Base-by-base conservation (phyloP, 1,139 yeast genomes). In the Meyerozyma smithsonii region DNA sequence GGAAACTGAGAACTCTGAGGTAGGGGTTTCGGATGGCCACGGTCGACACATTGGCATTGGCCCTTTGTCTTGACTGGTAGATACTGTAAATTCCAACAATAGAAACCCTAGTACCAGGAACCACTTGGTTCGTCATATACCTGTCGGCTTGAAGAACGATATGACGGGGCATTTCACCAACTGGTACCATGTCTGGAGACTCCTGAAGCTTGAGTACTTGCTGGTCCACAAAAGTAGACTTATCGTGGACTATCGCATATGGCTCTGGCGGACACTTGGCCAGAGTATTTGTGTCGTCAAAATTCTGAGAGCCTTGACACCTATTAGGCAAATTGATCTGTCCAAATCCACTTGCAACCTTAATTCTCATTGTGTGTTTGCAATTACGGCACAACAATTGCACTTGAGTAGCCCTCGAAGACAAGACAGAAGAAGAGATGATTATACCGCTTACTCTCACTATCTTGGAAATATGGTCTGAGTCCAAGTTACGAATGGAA, bases 81-180 rank as follows among this genome's bases (percentile, higher is more conserved):
- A 90, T 90, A 28, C 96, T 85, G 62, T 92, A 94, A 36, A 92
- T 83, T 39, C 98, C 99, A 39, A 87, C 80, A 35, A 90, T 75
- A 4, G 96, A 88, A 48, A 95, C 95, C 50, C 97, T 74, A 0
- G 95, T 87, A 36, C 99, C 99, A 0, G 99, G 99, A 25, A 90
- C 86, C 23, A 92, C 92, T 48, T 78, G 81, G 64, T 92, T 92
- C 19, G 97, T 84, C 59, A 92, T 69, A 50, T 87, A 86, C 48
- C 98, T 76, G 58, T 94, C 98, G 16, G 90, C 87, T 38, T 94
- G 87, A 50, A 94, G 71, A 45, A 88, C 62, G 38, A 94, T 84
- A 55, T 92, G 96, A 51, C 99, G 79, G 11, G 99, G 99, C 90
- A 92, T 84, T 66, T 92, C 99, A 47, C 99, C 98, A 16, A 92